A percentile compares a stretch with the other conserved stretches of the same genome.
Evolutionary conservation across 2,329 filamentous ascomycete species (phyloP).

Genomic region (Penicillium freii): DNA sequence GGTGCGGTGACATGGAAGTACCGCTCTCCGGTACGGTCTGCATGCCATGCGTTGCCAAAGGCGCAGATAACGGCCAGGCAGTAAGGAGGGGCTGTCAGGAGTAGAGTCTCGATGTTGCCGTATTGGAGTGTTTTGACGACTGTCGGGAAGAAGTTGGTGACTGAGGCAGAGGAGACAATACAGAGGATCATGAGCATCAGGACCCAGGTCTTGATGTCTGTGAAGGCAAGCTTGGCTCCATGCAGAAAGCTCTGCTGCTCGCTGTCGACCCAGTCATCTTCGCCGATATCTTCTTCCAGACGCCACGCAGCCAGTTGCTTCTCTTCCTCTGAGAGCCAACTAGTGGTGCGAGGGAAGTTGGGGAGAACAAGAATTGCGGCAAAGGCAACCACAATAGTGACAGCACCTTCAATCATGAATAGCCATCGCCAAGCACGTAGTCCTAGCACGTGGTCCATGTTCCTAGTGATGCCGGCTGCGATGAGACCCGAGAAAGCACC

Average conservation of each 20-base stretch:
- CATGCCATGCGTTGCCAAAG: slow-evolving; percentile 66
- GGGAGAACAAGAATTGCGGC: slow-evolving; percentile 61
- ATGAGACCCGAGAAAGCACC: slow-evolving; percentile 70
- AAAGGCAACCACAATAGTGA: slow-evolving; percentile 62
- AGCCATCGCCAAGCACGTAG: slow-evolving; percentile 63
- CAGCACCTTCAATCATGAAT: slow-evolving; percentile 68
- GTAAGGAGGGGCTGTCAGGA: slow-evolving; percentile 66
- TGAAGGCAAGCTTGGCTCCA: slow-evolving; percentile 57
- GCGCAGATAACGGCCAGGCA: slow-evolving; percentile 60
- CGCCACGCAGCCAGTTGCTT: slow-evolving; percentile 59
- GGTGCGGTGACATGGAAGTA: slow-evolving; percentile 67
- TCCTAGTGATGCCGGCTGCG: slow-evolving; percentile 63
- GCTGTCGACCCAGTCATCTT: slow-evolving; percentile 61
- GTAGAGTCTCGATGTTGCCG: slow-evolving; percentile 57
- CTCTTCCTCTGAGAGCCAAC: slow-evolving; percentile 60
- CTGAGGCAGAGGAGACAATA: slow-evolving; percentile 57
- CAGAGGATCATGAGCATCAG: slow-evolving; percentile 59
- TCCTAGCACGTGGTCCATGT: slow-evolving; percentile 58
- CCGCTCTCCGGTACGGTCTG: slow-evolving; percentile 68
- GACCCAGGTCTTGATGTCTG: slow-evolving; percentile 61
- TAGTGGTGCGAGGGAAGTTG: slow-evolving; percentile 63
- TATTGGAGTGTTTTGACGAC: slow-evolving; percentile 69
- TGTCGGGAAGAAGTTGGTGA: slow-evolving; percentile 69
- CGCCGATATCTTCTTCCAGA: slow-evolving; percentile 62
- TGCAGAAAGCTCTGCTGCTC: slow-evolving; percentile 51